Conservation (phyloP, 2,329 filamentous ascomycete genomes). For the Colletotrichum sp. region DNA sequence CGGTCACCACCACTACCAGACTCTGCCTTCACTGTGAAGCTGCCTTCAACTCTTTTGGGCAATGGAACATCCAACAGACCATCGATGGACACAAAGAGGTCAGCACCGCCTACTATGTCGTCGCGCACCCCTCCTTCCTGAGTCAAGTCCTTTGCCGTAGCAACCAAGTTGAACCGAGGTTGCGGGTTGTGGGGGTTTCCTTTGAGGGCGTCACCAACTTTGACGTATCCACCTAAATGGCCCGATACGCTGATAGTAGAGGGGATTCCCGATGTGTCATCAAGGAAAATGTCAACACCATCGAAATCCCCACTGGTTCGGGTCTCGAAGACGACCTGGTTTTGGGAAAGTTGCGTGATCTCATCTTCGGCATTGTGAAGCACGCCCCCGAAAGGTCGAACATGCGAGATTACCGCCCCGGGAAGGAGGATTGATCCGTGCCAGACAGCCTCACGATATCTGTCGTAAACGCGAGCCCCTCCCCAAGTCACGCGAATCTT, state of each 20-base stretch:
- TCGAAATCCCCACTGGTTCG: conserved; percentile 35
- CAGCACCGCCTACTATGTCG: conserved; percentile 27
- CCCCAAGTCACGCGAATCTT: conserved; percentile 34
- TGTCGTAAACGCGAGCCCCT: conserved; percentile 35
- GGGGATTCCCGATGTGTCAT: not conserved
- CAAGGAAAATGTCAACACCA: conserved; percentile 28
- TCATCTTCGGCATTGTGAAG: conserved; percentile 26
- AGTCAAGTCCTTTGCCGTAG: conserved; percentile 9
- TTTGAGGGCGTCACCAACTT: conserved; percentile 29
- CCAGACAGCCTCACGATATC: conserved; percentile 38
- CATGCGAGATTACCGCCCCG: conserved; percentile 19
- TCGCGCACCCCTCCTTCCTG: conserved; percentile 21
- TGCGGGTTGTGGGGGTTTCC: conserved; percentile 33
- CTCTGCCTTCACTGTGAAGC: conserved; percentile 1
- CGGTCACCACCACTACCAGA: not conserved
- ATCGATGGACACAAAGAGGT: conserved; percentile 28
- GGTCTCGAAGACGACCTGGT: conserved; percentile 27
- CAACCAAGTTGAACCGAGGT: conserved; percentile 24
- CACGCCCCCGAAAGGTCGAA: conserved; percentile 30
- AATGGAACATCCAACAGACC: conserved; percentile 24
- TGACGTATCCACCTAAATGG: conserved; percentile 32
- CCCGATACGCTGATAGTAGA: conserved; percentile 25
- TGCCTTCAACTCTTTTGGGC: conserved; percentile 25
- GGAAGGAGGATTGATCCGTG: conserved; percentile 29
- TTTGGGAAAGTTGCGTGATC: conserved; percentile 11